A percentile compares a stretch with the other conserved stretches of the same genome.
Conservation (phyloP, 1,284 basidiomycete genomes). For the Neotropicomus parvogracilis region DNA sequence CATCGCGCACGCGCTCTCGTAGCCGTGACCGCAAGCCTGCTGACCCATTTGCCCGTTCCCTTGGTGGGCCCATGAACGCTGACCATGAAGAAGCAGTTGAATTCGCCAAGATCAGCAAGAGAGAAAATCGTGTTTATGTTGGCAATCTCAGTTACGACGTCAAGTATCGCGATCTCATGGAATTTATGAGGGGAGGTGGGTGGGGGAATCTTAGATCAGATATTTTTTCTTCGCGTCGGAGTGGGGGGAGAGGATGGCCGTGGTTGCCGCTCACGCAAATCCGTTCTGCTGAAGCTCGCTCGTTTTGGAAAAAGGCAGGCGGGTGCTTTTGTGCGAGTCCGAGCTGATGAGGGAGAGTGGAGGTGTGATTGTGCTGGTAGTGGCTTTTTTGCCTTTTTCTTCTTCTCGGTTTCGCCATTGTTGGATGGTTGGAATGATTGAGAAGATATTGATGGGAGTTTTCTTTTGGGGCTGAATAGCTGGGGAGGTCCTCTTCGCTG, state of each 20-base stretch:
- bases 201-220: conserved; percentile 64
- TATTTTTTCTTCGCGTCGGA: conserved; percentile 41
- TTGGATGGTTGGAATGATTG: conserved; percentile 59
- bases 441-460: conserved; percentile 86
- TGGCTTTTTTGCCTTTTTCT: conserved; percentile 27
- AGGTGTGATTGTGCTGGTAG: conserved; percentile 26
- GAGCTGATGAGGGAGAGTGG: conserved; percentile 34
- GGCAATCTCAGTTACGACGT: conserved; percentile 97
- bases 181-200: conserved; percentile 99
- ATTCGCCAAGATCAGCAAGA: conserved; percentile 90
- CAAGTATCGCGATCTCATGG: conserved; percentile 95
- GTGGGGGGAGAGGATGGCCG: conserved; percentile 20
- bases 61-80: conserved; percentile 90
- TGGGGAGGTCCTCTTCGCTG: conserved; percentile 98
- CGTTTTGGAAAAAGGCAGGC: conserved; percentile 33
- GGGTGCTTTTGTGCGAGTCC: conserved; percentile 34
- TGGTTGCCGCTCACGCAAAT: conserved; percentile 32
- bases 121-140: conserved; percentile 97
- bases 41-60: conserved; percentile 71
- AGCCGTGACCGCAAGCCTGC: conserved; percentile 59
- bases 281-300: conserved; percentile 38
- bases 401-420: conserved; percentile 54
- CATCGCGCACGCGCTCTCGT: conserved; percentile 55
- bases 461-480: conserved; percentile 81
- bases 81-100: conserved; percentile 85